A percentile compares a stretch with the other conserved stretches of the same genome.
phyloP scores from a whole-genome alignment of 129 eudicot genomes.

The Pseudognaphalium luteoalbum region DNA sequence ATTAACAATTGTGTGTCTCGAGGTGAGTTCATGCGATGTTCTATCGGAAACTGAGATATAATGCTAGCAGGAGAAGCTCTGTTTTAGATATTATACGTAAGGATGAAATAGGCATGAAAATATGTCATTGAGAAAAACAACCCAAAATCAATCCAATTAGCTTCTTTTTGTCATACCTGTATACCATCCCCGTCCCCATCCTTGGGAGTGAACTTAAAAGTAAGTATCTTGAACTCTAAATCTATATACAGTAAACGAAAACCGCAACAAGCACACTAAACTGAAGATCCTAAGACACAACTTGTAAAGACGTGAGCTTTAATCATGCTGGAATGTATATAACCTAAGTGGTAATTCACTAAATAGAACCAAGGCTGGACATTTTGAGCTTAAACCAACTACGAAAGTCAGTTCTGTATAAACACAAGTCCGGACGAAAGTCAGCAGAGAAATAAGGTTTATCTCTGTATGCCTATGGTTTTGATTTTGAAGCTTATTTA shows the following conservation, averaged over 20 bases:
- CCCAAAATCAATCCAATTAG: too few relatives aligned
- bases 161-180: neutral
- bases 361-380: neutral
- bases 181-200: neutral
- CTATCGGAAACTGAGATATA: neutral
- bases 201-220: neutral
- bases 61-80: neutral
- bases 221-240: too few relatives aligned
- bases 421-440: neutral
- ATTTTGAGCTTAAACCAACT: neutral
- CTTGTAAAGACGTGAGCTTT: neutral
- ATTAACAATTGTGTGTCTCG: neutral
- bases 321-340: neutral
- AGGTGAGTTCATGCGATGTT: neutral
- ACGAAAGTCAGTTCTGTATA: neutral
- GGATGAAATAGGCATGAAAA: neutral
- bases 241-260: neutral
- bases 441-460: neutral
- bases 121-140: too few relatives aligned
- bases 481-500: too few relatives aligned
- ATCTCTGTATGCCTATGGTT: neutral
- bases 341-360: neutral
- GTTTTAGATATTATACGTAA: too few relatives aligned
- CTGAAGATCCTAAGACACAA: neutral
- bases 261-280: neutral